Base-by-base conservation (phyloP, 2,329 filamentous ascomycete species). In the Alternaria solani region DNA sequence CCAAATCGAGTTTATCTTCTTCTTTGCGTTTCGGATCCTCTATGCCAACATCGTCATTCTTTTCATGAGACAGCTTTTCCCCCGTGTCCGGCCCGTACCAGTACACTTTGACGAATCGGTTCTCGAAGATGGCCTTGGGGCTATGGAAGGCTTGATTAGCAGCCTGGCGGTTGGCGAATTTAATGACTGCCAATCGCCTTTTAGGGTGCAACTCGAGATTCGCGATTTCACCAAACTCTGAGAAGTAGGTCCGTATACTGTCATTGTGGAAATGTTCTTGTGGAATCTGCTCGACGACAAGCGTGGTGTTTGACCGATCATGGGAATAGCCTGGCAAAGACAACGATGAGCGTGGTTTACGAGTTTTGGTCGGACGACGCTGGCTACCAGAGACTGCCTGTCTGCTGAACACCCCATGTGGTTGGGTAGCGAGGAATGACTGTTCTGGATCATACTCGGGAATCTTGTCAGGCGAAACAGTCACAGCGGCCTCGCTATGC, bases 101-200 rank as follows among this genome's bases (percentile, higher is more conserved):
- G 70, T 90, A 93, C 0, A 94, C 89, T 70, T 93, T 94, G 49
- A 95, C 92, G 68, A 95, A 95, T 11, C 92, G 85, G 68, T 94
- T 95, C 70, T 94, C 90, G 72, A 94, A 95, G 44, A 95, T 89
- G 47, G 89, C 89, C 72, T 93, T 93, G 0, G 92, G 91, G 8
- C 90, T 93, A 47, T 85, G 85, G 74, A 92, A 93, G 2, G 92
- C 92, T 16, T 86, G 85, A 60, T 88, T 86, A 14, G 92, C 92
- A 14, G 87, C 80, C 7, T 84, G 83, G 84, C 89, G 91, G 42
- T 83, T 84, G 51, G 88, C 85, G 68, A 85, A 95, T 66, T 88
- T 90, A 64, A 95, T 83, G 30, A 91, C 81, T 1, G 91, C 91
- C 16, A 92, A 77, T 42, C 86, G 84, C 72, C 89, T 89, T 73